Base-by-base conservation (phyloP, 306 rosid species). In the Ormosia semicastrata region DNA sequence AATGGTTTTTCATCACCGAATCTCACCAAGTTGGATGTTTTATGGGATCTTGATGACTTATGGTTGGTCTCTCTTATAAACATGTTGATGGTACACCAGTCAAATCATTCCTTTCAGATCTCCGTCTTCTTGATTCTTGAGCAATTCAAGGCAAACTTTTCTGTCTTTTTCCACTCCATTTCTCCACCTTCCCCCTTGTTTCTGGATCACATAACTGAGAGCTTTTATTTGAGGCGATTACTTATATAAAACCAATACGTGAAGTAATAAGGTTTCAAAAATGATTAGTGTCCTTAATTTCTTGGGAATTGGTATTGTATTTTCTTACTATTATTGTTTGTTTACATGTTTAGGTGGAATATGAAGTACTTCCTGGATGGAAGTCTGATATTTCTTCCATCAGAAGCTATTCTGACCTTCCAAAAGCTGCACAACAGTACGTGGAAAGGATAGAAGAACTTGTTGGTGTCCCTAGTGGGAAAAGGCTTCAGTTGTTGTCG, bases 381-480 rank as follows among this genome's bases (percentile, higher is more conserved):
- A 93, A 88, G 67, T 56, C 85, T 52, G 97, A 96, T 77, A 96
- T 96, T 73, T 91, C 98, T 66, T 74, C 89, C 8, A 64, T 96
- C 50, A 87, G 99, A 86, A 91, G 89, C 89, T 95, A 95, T 40
- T 76, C 92, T 32, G 99, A 92, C 66, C 97, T 95, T 86, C 99
- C 99, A 14, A 89, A 84, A 85, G 91, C 91, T 41, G 98, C 99
- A 6, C 88, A 86, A 2, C 80, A 58, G 52, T 95, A 92, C 5
- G 94, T 95, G 74, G 91, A 92, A 88, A 92, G 98, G 90, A 90
- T 96, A 71, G 98, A 93, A 87, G 93, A 96, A 82, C 97, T 92
- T 40, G 91, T 85, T 33, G 97, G 97, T 34, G 83, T 93, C 66
- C 99, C 99, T 66, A 78, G 80, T 34, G 82, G 78, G 78, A n/a